These are phyloP conservation scores for Sphaceloma murrayae DNA, from an alignment of 2,329 filamentous ascomycete species.

Conservation along the genomic window DNA sequence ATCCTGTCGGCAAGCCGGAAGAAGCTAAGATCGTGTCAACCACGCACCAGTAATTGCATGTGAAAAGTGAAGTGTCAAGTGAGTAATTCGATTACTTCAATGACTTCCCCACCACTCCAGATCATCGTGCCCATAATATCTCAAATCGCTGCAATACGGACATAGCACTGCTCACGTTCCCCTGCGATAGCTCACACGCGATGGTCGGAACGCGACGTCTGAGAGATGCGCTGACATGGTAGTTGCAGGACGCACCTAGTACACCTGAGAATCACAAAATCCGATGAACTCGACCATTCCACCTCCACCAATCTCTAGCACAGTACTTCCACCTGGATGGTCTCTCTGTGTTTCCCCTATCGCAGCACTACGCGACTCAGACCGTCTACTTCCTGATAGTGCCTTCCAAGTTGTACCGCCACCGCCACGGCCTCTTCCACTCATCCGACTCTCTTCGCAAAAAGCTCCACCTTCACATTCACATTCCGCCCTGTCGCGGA, in stretches of 20 bases:
- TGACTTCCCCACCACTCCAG: too few relatives aligned
- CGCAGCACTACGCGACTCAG: not conserved
- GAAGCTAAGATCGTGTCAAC: conserved; percentile 16
- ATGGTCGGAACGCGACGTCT: too few relatives aligned
- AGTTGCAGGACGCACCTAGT: not conserved
- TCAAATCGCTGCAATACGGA: too few relatives aligned
- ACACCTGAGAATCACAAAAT: not conserved
- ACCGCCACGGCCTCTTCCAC: not conserved
- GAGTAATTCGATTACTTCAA: not conserved
- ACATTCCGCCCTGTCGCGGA: not conserved
- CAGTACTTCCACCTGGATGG: not conserved
- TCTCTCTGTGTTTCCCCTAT: not conserved
- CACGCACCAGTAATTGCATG: conserved; percentile 13
- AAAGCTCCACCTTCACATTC: not conserved
- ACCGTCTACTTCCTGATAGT: not conserved
- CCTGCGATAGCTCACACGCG: too few relatives aligned
- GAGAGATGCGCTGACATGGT: not conserved
- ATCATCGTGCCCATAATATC: too few relatives aligned
- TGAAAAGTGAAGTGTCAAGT: conserved; percentile 2
- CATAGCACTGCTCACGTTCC: too few relatives aligned
- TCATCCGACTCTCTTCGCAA: not conserved
- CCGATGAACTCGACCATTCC: not conserved
- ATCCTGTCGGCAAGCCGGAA: conserved; percentile 13
- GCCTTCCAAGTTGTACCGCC: conserved; percentile 2
- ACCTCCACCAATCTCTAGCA: not conserved